Base-by-base conservation (phyloP, 2,329 filamentous ascomycete genomes). In the Xylariaceae sp. region DNA sequence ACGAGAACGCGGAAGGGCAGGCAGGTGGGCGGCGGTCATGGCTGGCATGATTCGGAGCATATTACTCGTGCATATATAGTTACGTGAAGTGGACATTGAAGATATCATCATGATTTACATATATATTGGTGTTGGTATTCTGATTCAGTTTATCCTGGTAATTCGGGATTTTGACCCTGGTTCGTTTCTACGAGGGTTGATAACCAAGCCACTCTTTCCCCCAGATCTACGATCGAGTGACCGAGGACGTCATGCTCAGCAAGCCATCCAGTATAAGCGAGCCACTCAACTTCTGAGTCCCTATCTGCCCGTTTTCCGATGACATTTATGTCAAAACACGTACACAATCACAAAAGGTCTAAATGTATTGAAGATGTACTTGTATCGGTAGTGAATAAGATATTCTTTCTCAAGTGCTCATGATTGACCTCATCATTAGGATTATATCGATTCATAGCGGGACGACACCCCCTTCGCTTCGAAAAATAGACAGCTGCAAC, bases 1-100 rank as follows among this genome's bases (percentile, higher is more conserved):
- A 51, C 24, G 29, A 53, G 45, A 26, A 32, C 15, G 15, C 42
- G 21, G 32, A 24, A 32, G 32, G 33, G 37, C 30, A 27, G 20
- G 40, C 16, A 30, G 39, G 37, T 16, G 4, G 18, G 45, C 29
- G 44, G 41, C 39, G 23, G 39, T 48, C 47, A 45, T 32, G 45
- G 26, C 43, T 45, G 43, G 42, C 29, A 53, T 45, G 33, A 45
- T 40, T 37, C 20, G 39, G 39, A 45, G 51, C 55, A 52, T 55
- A 52, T 55, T 48, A 13, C 39, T 45, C 15, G 37, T 45, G 40
- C 41, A 39, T 43, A 57, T 50, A 53, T 8, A 45, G 44, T 15
- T 27, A 40, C 49, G 43, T 48, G 42, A 41, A 49, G 40, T 21
- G 27, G 37, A 44, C 30, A 36, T 47, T 54, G 50, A 46, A 49